Base-by-base conservation (phyloP, 2,329 filamentous ascomycete genomes). In the Cordyceps cicadae region DNA sequence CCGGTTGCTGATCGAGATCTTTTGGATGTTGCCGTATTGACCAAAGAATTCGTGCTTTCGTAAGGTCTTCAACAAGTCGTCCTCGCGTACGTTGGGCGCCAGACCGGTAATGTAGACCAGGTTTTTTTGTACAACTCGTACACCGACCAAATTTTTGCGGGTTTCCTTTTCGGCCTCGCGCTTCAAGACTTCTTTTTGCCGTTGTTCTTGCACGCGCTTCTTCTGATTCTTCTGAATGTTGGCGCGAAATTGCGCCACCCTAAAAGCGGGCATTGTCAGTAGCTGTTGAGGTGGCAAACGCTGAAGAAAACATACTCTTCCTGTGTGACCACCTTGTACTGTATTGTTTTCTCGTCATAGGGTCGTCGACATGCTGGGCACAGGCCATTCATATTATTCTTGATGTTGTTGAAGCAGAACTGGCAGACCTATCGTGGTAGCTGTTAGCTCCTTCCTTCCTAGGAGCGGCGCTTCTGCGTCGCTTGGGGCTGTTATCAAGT, bases 361-460 rank as follows among this genome's bases (percentile, higher is more conserved):
- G 91, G 88, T 72, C 94, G 84, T 75, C 94, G 86, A 74, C 94
- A 99, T 67, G 96, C 96, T n/a, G 94, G 94, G 74, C 94, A 99
- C 62, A 97, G 83, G 41, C 93, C 92, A 72, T 97, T 97, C 83
- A 96, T 92, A 69, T 97, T 97, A 68, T 89, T 96, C 77, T 95
- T 96, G 74, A 99, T 95, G 74, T 97, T 99, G 77, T 99, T 97
- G 80, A 93, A 99, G 78, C 94, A 99, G 77, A 99, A 99, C 80
- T 99, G 95, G 76, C 94, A 99, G 73, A 99, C 93, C 92, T 97
- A 50, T n/a, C 43, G 34, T 17, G 14, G n/a, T 69, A 51, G 26
- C 48, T 63, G 63, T 66, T 57, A 65, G 45, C 29, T 54, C 43
- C 15, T 60, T 50, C 54, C 26, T 60, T 50, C 54, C 26, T 26